Evolutionary conservation across 345 rosid species (phyloP).

Genomic region (Zanthoxylum bungeanum): DNA sequence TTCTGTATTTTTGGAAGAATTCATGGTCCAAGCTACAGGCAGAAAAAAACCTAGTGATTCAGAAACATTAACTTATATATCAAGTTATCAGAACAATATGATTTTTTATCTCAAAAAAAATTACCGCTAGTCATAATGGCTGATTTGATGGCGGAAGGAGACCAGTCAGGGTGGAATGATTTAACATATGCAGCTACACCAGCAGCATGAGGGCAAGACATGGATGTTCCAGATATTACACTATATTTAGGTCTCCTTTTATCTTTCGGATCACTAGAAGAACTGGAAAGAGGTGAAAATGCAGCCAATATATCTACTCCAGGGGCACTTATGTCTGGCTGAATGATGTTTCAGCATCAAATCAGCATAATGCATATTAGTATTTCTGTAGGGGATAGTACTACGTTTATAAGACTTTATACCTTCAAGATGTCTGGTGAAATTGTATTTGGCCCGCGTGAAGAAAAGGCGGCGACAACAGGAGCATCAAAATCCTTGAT

Average conservation of each 20-base stretch:
- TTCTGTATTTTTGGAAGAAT: slow-evolving; percentile 13
- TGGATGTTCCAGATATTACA: slow-evolving; percentile 50
- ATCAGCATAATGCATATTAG: background rate
- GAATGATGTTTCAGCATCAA: no score
- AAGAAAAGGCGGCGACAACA: slow-evolving; percentile 33
- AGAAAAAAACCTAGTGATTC: background rate
- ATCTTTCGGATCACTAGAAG: no score
- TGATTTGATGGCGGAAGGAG: slow-evolving; percentile 57
- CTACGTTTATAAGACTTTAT: background rate
- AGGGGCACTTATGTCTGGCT: no score
- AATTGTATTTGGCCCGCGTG: slow-evolving; percentile 35
- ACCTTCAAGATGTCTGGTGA: slow-evolving; percentile 24
- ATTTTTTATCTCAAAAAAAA: background rate
- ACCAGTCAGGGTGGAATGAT: slow-evolving; percentile 40
- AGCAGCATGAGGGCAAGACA: slow-evolving; percentile 52
- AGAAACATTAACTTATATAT: background rate
- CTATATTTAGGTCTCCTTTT: slow-evolving; percentile 20
- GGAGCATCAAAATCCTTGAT: slow-evolving; percentile 31
- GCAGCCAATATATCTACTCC: no score
- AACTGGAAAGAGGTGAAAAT: no score
- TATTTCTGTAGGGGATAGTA: background rate
- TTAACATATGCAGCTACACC: slow-evolving; percentile 42
- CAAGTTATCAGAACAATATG: background rate
- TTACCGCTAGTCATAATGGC: slow-evolving; percentile 60
- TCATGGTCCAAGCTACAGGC: slow-evolving; percentile 42